Conservation (phyloP, 129 eudicot genomes). For the Ambrosia trifida region DNA sequence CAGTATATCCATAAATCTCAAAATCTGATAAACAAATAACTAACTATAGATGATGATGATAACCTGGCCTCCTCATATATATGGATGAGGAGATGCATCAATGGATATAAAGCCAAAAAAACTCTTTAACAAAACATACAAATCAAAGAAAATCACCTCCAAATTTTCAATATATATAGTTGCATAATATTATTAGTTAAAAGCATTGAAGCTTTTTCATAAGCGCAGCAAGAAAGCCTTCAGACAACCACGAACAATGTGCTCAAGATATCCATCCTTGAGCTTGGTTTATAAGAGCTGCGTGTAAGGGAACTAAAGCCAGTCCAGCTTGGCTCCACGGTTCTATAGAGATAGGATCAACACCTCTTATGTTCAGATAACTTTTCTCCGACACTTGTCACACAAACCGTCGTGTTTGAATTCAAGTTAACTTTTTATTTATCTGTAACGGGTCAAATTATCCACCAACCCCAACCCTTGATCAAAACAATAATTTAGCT, state of each 20-base stretch:
- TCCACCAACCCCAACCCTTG: too few relatives aligned
- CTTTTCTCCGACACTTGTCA: conserved; percentile 9
- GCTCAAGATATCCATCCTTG: neutral
- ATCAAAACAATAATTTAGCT: neutral
- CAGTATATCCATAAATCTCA: neutral
- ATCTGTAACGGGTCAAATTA: too few relatives aligned
- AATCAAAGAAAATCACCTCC: too few relatives aligned
- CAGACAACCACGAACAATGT: neutral
- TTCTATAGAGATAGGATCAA: conserved; percentile 15
- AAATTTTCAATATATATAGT: too few relatives aligned
- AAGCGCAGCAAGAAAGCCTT: neutral
- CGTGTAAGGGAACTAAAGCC: conserved; percentile 2
- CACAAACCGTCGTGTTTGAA: neutral
- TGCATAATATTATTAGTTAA: conserved; percentile 13
- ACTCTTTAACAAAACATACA: too few relatives aligned
- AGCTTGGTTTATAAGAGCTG: neutral
- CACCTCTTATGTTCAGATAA: conserved; percentile 6
- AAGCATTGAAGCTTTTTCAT: conserved; percentile 26
- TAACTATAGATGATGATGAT: too few relatives aligned
- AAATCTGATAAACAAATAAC: neutral
- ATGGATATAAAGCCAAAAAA: too few relatives aligned
- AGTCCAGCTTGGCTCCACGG: conserved; percentile 12
- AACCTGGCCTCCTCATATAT: too few relatives aligned
- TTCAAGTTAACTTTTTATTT: too few relatives aligned
- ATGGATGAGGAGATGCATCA: conserved; percentile 85